Evolutionary conservation across 1,139 yeast species (phyloP), one percentile per base, ranked within the genome.

Genomic region (Groenewaldozyma auringiensis): DNA sequence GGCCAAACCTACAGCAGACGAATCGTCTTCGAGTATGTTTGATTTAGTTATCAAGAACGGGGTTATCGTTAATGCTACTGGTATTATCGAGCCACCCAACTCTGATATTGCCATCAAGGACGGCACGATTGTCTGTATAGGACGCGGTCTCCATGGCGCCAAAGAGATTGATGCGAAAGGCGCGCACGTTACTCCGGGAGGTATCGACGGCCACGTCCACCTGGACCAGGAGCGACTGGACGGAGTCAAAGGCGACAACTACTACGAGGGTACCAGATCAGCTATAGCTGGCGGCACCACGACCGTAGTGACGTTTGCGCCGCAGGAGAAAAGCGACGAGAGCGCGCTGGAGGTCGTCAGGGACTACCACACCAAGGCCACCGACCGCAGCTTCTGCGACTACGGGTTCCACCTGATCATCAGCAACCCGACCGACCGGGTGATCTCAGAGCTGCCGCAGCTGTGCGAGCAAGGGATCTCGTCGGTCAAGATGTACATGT

Each of bases 181-280:
- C 17, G 74, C 66, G 0, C 64, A 54, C 51, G 61, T 69, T 27
- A 72, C 74, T n/a, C 76, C 74, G 3, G 76, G 74, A 41, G 75
- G 76, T 8, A 65, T 72, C 36, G 77, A 72, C 52, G 65, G 74
- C 0, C 76, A 72, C 53, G 83, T 78, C 35, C 84, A 79, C 53
- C 63, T 79, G 45, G 76, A 78, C 54, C 81, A 78, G 54, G 77
- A 78, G 3, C 76, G 78, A 3, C 76, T 78, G 56, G 79, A 72
- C 41, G 40, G 37, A 14, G 42, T 45, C 2, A 29, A 29, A 3
- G 48, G 48, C 13, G 50, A 47, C 18, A 45, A 34, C 6, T 47
- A 45, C 32, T 21, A 25, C 3, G 70, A 79, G 2, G 84, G 82
- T 0, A 75, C 84, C 2, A 69, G 71, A 55, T 74, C 81, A 17